Evolutionary conservation across 768 basidiomycete species (phyloP).

Genomic region (Kwoniella shandongensis): DNA sequence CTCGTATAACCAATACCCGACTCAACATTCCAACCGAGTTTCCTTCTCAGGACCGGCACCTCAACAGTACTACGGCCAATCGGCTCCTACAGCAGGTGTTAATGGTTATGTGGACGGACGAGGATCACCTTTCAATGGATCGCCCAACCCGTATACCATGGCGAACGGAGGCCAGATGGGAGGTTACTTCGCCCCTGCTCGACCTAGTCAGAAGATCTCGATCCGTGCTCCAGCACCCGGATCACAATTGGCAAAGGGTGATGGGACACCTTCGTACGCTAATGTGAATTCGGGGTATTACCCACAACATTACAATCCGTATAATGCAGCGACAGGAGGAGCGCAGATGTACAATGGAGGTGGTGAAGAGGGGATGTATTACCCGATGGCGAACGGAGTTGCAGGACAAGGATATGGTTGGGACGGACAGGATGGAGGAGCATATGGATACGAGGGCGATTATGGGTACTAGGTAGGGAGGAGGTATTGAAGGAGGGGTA

Average conservation of each 20-base stretch:
- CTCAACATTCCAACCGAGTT: conserved; percentile 20
- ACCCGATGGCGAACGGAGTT: not conserved
- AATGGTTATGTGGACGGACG: conserved; percentile 19
- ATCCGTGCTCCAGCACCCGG: conserved; percentile 25
- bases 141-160: conserved; percentile 1
- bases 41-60: conserved; percentile 20
- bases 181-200: conserved; percentile 36
- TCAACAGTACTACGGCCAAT: conserved; percentile 5
- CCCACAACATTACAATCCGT: conserved; percentile 34
- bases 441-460: conserved; percentile 24
- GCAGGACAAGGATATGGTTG: conserved; percentile 2
- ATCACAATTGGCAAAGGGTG: not conserved
- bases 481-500: not conserved
- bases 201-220: conserved; percentile 20
- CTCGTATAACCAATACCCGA: conserved; percentile 1
- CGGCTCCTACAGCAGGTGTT: not conserved
- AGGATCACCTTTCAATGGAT: conserved; percentile 13
- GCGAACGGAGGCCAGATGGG: conserved; percentile 9
- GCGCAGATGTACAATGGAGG: not conserved
- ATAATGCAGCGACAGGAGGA: conserved; percentile 2
- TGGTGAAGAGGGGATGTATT: conserved; percentile 3
- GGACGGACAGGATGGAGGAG: conserved; percentile 6
- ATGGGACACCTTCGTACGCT: conserved; percentile 8
- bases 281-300: conserved; percentile 18
- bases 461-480: conserved; percentile 7